Conservation (phyloP, 495 filamentous ascomycete genomes). For the Pseudomonodictys pantanalensis region DNA sequence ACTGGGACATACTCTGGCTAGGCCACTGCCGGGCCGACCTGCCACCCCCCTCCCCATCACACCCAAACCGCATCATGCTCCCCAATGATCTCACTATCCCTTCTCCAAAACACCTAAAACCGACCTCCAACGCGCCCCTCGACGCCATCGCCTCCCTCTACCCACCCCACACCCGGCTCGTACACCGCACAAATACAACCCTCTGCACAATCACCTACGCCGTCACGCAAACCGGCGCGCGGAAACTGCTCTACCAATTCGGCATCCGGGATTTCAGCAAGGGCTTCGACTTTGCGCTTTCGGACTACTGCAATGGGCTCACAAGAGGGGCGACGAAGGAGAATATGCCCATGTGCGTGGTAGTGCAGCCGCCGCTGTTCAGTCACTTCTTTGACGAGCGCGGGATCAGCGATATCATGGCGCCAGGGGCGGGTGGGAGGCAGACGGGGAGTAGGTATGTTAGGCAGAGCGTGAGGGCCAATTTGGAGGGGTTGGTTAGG, state of each 20-base stretch:
- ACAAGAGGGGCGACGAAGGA: conserved; percentile 14
- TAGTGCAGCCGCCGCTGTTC: conserved; percentile 48
- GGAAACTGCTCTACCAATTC: conserved; percentile 50
- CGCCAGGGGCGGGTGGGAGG: conserved; percentile 33
- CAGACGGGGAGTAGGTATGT: conserved; percentile 46
- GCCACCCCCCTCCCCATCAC: conserved; percentile 19
- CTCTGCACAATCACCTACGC: conserved; percentile 57
- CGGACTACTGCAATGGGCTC: conserved; percentile 45
- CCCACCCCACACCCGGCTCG: conserved; percentile 40
- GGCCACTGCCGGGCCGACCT: conserved; percentile 32
- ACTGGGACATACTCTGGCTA: conserved; percentile 47
- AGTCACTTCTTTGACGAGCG: conserved; percentile 47
- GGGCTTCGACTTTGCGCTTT: conserved; percentile 51
- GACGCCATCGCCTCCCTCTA: conserved; percentile 18
- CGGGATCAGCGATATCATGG: conserved; percentile 44
- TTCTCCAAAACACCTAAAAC: conserved; percentile 22
- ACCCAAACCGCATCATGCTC: conserved; percentile 25
- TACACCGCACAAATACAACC: conserved; percentile 46
- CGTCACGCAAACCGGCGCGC: conserved; percentile 52
- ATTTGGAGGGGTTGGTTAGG: conserved; percentile 38
- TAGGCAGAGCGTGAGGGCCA: conserved; percentile 50
- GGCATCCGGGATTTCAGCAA: conserved; percentile 44
- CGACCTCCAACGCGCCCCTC: conserved; percentile 4
- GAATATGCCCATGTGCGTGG: conserved; percentile 42
- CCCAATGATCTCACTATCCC: conserved; percentile 34